phyloP scores from a whole-genome alignment of 2,329 filamentous ascomycete species.

The Aspergillus sp. region DNA sequence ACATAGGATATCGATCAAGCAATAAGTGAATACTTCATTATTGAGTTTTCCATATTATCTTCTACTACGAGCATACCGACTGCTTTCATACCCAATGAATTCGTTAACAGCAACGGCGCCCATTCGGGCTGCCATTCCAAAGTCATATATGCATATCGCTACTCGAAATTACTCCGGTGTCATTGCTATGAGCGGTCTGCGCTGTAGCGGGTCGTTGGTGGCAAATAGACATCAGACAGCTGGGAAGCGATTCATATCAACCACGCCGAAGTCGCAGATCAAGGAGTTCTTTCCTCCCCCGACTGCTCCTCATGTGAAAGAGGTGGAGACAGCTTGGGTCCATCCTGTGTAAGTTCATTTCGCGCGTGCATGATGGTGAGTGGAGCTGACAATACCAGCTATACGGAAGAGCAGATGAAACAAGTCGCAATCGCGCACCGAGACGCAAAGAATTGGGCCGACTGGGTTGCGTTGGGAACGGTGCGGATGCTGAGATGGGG shows the following conservation, averaged over 20 bases:
- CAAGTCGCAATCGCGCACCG: constrained; percentile 75
- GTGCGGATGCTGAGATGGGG: constrained; percentile 75
- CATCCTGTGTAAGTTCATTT: constrained; percentile 56
- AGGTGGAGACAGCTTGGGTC: constrained; percentile 67
- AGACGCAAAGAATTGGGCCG: constrained; percentile 68
- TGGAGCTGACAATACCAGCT: constrained; percentile 44
- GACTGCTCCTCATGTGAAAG: constrained; percentile 62
- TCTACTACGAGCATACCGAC: neutral
- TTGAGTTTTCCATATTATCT: neutral
- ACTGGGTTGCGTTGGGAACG: constrained; percentile 75
- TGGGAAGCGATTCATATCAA: constrained; percentile 40
- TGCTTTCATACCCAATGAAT: constrained; percentile 29
- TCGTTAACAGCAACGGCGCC: constrained; percentile 29
- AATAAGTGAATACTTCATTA: neutral
- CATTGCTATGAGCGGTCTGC: constrained; percentile 27
- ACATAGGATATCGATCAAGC: neutral
- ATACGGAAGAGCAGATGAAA: constrained; percentile 77
- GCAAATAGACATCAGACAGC: constrained; percentile 18
- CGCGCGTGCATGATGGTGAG: neutral
- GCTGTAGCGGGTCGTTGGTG: constrained; percentile 21
- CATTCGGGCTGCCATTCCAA: constrained; percentile 32
- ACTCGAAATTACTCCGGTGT: constrained; percentile 28
- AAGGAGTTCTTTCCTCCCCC: constrained; percentile 60
- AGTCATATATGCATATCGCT: constrained; percentile 27
- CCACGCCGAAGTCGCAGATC: constrained; percentile 37